These are phyloP conservation scores for Rubroshorea leprosula DNA, from an alignment of 345 rosid species.

Conservation along the genomic window DNA sequence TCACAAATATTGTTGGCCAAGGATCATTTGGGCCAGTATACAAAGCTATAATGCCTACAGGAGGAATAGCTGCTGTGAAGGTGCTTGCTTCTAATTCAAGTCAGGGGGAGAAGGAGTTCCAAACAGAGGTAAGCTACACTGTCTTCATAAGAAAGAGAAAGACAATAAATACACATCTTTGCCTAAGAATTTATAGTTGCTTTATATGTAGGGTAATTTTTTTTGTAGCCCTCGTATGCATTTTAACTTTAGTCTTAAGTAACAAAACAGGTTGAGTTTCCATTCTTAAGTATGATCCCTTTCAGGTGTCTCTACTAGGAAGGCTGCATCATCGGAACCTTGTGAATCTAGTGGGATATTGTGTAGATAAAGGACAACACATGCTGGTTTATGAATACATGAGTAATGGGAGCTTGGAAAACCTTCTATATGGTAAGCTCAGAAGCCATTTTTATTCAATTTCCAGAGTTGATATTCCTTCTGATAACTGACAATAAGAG, in stretches of 20 bases:
- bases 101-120: conserved; percentile 93
- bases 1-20: conserved; percentile 74
- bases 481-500: not conserved
- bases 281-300: conserved; percentile 15
- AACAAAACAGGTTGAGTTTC: not conserved
- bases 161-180: not conserved
- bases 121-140: conserved; percentile 63
- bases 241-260: not conserved
- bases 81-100: conserved; percentile 86
- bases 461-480: not conserved
- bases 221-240: not conserved
- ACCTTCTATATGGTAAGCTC: conserved; percentile 69
- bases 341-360: conserved; percentile 88
- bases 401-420: conserved; percentile 92
- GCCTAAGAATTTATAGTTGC: not conserved
- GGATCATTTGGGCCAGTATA: conserved; percentile 97
- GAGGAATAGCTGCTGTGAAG: conserved; percentile 73
- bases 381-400: conserved; percentile 91
- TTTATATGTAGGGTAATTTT: not conserved
- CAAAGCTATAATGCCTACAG: conserved; percentile 64
- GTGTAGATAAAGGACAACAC: conserved; percentile 71
- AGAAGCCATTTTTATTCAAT: conserved; percentile 1
- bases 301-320: conserved; percentile 78
- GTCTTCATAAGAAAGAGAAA: not conserved
- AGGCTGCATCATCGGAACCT: conserved; percentile 95